Conservation (phyloP, 495 filamentous ascomycete genomes). For the Podospora comata region DNA sequence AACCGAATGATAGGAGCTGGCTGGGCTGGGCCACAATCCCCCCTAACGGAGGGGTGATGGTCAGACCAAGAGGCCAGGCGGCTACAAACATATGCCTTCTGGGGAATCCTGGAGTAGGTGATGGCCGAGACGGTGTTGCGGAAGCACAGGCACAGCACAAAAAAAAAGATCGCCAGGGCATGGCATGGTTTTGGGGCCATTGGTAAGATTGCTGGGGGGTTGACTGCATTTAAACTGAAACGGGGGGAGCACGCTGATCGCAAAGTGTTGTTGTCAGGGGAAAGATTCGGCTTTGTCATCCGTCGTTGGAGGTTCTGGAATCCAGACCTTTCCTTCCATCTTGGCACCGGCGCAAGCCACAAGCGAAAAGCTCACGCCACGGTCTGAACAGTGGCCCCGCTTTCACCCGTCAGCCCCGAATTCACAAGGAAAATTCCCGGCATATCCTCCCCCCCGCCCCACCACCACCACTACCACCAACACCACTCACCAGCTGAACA, state of each 20-base stretch:
- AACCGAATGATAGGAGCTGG: too few relatives aligned
- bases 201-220: constrained; percentile 6
- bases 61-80: background rate
- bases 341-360: constrained; percentile 3
- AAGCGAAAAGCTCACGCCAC: constrained; percentile 5
- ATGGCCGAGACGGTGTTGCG: background rate
- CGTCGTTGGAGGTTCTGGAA: background rate
- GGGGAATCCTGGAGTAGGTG: background rate
- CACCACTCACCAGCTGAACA: background rate
- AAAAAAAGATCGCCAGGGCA: background rate
- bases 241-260: background rate
- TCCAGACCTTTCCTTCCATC: background rate
- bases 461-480: too few relatives aligned
- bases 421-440: background rate
- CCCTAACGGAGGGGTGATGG: background rate
- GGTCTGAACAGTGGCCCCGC: background rate
- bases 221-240: constrained; percentile 10
- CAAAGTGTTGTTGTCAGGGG: background rate
- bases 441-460: background rate
- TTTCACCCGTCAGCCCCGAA: background rate
- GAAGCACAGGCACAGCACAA: background rate
- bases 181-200: constrained; percentile 3
- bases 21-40: too few relatives aligned
- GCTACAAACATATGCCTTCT: constrained; percentile 6
- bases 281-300: background rate